Conservation (phyloP, 768 basidiomycete genomes). For the Rhodotorula toruloides region DNA sequence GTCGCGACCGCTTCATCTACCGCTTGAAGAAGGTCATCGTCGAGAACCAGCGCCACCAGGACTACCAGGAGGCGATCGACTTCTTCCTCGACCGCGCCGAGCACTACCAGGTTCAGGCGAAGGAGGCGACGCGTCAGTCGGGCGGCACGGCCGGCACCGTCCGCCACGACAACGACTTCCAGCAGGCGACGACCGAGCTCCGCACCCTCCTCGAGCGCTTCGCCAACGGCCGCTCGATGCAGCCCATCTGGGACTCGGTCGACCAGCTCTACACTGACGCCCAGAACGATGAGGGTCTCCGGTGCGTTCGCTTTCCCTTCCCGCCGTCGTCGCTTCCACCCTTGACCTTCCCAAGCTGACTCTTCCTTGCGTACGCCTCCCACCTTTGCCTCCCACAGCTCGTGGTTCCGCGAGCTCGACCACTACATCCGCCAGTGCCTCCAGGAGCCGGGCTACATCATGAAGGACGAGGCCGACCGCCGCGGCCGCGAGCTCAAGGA, state of each 20-base stretch:
- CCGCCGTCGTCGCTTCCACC: not conserved
- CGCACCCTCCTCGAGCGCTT: slow-evolving; percentile 84
- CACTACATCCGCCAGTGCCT: slow-evolving; percentile 41
- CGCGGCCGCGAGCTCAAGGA: slow-evolving; percentile 65
- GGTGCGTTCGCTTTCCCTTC: slow-evolving; percentile 46
- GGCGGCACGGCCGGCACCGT: slow-evolving; percentile 45
- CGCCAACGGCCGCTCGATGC: slow-evolving; percentile 66
- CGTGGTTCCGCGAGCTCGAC: slow-evolving; percentile 41
- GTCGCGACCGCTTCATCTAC: slow-evolving; percentile 88
- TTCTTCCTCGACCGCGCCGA: slow-evolving; percentile 51
- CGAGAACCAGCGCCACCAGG: slow-evolving; percentile 59
- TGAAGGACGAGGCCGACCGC: slow-evolving; percentile 67
- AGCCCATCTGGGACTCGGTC: slow-evolving; percentile 64
- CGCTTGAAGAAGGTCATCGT: slow-evolving; percentile 74
- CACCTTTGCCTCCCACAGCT: not conserved
- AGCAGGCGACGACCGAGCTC: slow-evolving; percentile 52
- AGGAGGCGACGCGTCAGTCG: slow-evolving; percentile 48
- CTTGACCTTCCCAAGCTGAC: no score
- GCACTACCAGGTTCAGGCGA: slow-evolving; percentile 52
- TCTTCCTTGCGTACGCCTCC: no score
- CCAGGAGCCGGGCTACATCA: slow-evolving; percentile 55
- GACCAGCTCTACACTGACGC: slow-evolving; percentile 69
- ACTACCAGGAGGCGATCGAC: slow-evolving; percentile 66
- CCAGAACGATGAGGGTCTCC: slow-evolving; percentile 65
- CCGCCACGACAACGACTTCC: slow-evolving; percentile 56